Conservation (phyloP, 2,329 filamentous ascomycete genomes). For the Grosmannia penicillata region DNA sequence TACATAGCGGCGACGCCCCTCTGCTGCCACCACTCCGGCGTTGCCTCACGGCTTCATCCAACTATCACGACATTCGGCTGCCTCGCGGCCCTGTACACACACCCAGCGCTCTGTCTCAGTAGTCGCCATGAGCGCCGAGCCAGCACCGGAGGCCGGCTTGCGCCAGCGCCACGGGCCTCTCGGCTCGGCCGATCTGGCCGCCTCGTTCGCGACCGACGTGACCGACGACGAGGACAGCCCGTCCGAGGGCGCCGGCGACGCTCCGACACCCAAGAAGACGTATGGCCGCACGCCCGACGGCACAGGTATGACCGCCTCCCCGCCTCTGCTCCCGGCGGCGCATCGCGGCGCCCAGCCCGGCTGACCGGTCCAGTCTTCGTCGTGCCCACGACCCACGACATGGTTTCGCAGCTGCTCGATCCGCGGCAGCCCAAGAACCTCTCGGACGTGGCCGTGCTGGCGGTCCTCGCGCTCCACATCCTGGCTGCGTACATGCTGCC, state of each 20-base stretch:
- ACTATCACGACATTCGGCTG: no score
- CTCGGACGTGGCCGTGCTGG: conserved; percentile 68
- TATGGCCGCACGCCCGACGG: conserved; percentile 86
- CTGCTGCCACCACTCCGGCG: no score
- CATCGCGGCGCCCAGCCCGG: no score
- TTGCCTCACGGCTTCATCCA: no score
- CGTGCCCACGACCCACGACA: conserved; percentile 92
- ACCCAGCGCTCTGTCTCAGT: background rate
- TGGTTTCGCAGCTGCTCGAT: conserved; percentile 94
- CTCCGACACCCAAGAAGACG: conserved; percentile 47
- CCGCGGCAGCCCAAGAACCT: conserved; percentile 91
- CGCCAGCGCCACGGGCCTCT: background rate
- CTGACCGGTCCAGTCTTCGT: conserved; percentile 70
- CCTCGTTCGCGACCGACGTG: background rate
- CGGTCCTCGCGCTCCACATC: conserved; percentile 63
- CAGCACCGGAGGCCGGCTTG: background rate
- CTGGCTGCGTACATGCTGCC: conserved; percentile 62
- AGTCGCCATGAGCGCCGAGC: background rate
- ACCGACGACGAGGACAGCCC: background rate
- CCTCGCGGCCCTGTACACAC: background rate
- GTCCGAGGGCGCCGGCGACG: background rate
- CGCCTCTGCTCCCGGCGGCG: no score
- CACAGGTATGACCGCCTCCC: conserved; percentile 47
- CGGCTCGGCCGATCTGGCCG: background rate
- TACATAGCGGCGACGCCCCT: no score